phyloP scores from a whole-genome alignment of 441 rosid genomes.

The Biscutella auriculata region DNA sequence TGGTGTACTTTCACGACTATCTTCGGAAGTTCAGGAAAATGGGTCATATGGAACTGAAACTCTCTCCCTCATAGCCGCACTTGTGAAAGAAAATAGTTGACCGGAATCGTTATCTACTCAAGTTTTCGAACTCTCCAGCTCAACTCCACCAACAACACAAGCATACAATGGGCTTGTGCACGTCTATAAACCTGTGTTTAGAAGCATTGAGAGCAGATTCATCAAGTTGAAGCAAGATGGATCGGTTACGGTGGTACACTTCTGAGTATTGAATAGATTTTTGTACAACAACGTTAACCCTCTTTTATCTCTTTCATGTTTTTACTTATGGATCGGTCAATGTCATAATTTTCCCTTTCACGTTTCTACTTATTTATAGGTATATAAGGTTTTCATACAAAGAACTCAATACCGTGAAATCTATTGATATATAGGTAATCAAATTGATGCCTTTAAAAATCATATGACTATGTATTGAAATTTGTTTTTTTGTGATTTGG shows the following conservation, averaged over 20 bases:
- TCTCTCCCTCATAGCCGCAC: conserved; percentile 70
- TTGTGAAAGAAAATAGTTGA: conserved; percentile 73
- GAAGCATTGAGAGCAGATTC: conserved; percentile 71
- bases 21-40: conserved; percentile 18
- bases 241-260: conserved; percentile 28
- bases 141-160: conserved; percentile 75
- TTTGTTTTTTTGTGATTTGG: neutral
- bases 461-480: conserved; percentile 1
- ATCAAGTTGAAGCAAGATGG: conserved; percentile 86
- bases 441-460: neutral
- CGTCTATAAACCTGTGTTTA: conserved; percentile 67
- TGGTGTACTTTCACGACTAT: conserved; percentile 15
- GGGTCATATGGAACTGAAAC: conserved; percentile 36
- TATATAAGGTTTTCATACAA: too few relatives aligned
- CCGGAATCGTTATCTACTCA: conserved; percentile 78
- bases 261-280: neutral
- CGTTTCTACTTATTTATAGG: too few relatives aligned
- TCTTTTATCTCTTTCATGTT: too few relatives aligned
- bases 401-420: too few relatives aligned
- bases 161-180: conserved; percentile 69
- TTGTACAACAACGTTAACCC: conserved; percentile 8
- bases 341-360: too few relatives aligned
- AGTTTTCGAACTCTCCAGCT: conserved; percentile 69
- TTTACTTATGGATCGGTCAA: too few relatives aligned
- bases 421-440: too few relatives aligned